Evolutionary conservation across 192 early-diverging fungal genomes (phyloP), one percentile per base, ranked within the genome.

Genomic region (Coemansia sp.): DNA sequence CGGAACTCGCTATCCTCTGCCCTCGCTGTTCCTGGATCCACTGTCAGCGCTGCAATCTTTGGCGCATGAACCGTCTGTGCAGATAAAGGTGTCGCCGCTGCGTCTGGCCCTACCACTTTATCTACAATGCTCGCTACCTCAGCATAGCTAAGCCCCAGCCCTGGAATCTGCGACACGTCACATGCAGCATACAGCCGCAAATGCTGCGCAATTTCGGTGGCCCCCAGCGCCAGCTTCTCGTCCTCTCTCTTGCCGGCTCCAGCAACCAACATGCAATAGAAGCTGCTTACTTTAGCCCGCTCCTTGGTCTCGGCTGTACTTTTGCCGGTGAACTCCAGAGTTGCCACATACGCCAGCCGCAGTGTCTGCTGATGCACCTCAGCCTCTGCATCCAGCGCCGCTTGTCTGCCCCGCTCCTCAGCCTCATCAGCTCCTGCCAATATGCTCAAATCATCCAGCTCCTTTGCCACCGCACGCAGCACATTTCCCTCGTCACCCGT

Each of bases 321-420:
- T 11, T 36, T 26, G 14, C 26, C 42, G 5, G 51, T 8, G 3
- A 36, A 38, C 42, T 44, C 57, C 20, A 31, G 52, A 3, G 48
- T 59, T 25, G 55, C 68, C 3, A 68, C 73, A 63, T 62, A 64
- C 34, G 68, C 48, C 21, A 75, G 64, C n/a, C 67, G 73, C 47
- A 75, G 60, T 9, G 73, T 57, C 54, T 75, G 73, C 12, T 51
- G 31, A 14, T 59, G 64, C n/a, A 59, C 66, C 17, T 28, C 2
- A 9, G 22, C 60, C 17, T 69, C 73, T 40, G 15, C 37, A 22
- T 42, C 50, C 20, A 38, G 44, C n/a, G 14, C 36, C 31, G 10
- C 25, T 23, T 46, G 40, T 9, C 36, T 36, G 22, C 57, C 36
- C 26, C 40, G 49, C 22, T 20, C 48, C 36, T 21, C 59, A 0